Evolutionary conservation across 2,329 filamentous ascomycete species (phyloP), one percentile per base, ranked within the genome.

Genomic region (Amphichorda felina): DNA sequence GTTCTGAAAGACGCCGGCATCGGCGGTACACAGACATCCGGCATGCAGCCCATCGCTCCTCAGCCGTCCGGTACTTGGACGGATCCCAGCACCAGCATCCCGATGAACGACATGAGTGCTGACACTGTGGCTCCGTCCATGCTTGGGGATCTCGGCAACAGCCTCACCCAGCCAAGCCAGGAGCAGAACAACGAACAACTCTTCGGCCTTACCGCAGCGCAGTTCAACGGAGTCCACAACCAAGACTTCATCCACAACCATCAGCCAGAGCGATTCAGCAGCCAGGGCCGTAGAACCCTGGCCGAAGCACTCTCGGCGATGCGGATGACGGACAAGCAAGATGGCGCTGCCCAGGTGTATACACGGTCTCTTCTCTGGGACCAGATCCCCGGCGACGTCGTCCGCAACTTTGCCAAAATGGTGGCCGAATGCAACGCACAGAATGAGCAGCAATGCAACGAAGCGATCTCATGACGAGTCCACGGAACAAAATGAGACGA

Each of bases 321-420:
- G 76, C 79, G 85, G 44, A 66, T 66, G 46, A 74, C 70, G 48
- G 68, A 69, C 49, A 85, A 85, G 24, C 33, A 35, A 46, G 73
- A 74, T 35, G 54, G 54, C 34, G 82, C 80, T 33, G 83, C 88
- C 38, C 87, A 95, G 50, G 84, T 95, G 29, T 94, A 94, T 63
- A 93, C 88, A 24, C 75, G 89, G 39, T 94, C 86, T 42, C 70
- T 96, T 41, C 76, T 96, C 39, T 94, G 86, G 85, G 87, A 95
- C 51, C 84, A 88, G 59, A 88, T 96, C 48, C 88, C 91, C 11
- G 73, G 77, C 47, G 87, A 96, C 44, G 87, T 96, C 33, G 86
- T 98, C 36, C 77, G 79, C 47, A 86, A 89, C 55, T 96, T 96
- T 65, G 84, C 83, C 50, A 83, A 85, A 59, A 87, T 94, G 73